Evolutionary conservation across 495 filamentous ascomycete genomes (phyloP).

Genomic region (Hypoxylon fuscum): DNA sequence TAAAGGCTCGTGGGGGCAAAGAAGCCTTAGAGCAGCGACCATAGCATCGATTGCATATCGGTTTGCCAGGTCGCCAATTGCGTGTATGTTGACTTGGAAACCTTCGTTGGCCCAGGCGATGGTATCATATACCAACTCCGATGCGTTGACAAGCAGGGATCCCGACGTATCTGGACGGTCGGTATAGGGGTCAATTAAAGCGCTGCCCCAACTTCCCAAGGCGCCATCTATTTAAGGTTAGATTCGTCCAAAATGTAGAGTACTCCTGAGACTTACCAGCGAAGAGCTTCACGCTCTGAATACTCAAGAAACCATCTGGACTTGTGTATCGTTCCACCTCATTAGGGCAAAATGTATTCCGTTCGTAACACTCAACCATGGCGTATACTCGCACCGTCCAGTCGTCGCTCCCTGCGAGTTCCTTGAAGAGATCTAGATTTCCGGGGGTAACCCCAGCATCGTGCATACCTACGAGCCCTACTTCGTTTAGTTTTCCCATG

Average conservation of each 20-base stretch:
- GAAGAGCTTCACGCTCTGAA: constrained; percentile 68
- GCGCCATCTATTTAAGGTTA: constrained; percentile 63
- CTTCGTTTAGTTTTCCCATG: constrained; percentile 64
- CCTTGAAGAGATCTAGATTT: constrained; percentile 60
- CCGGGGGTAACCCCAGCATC: constrained; percentile 65
- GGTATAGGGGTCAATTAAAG: constrained; percentile 68
- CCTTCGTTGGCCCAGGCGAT: constrained; percentile 58
- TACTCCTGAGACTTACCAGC: constrained; percentile 51
- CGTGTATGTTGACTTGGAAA: constrained; percentile 70
- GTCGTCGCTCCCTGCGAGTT: constrained; percentile 54
- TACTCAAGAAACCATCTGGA: constrained; percentile 54
- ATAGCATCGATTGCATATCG: constrained; percentile 66
- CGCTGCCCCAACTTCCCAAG: constrained; percentile 70
- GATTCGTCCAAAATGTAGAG: constrained; percentile 4
- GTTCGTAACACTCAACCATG: constrained; percentile 68
- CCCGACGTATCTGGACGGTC: constrained; percentile 64
- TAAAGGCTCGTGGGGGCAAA: constrained; percentile 54
- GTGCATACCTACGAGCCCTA: constrained; percentile 69
- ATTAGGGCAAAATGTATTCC: constrained; percentile 67
- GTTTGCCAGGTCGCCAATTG: constrained; percentile 72
- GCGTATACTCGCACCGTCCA: constrained; percentile 68
- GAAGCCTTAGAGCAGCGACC: constrained; percentile 50
- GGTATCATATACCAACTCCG: constrained; percentile 57
- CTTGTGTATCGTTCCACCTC: constrained; percentile 50
- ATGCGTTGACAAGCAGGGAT: constrained; percentile 67